Evolutionary conservation across 805 yeast species (phyloP).

Genomic region (Zygosaccharomyces lentus): DNA sequence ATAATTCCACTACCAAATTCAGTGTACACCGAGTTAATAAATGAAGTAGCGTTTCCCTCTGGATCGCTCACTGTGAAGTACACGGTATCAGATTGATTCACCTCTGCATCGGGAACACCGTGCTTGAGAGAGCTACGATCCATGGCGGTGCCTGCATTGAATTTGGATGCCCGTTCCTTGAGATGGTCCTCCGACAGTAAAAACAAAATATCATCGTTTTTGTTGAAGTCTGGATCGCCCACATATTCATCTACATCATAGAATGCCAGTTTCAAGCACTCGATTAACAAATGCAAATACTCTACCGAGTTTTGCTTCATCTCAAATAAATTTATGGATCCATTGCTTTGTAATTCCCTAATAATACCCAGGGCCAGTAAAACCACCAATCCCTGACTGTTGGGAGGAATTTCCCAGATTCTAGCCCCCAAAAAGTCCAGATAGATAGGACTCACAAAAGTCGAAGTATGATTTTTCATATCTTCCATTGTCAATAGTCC

Average conservation of each 20-base stretch:
- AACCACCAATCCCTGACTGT: slow-evolving; percentile 77
- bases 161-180: slow-evolving; percentile 45
- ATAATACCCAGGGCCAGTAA: slow-evolving; percentile 65
- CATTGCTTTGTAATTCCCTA: slow-evolving; percentile 46
- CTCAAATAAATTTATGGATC: slow-evolving; percentile 40
- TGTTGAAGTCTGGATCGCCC: slow-evolving; percentile 49
- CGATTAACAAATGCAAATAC: slow-evolving; percentile 65
- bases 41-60: slow-evolving; percentile 76
- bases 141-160: slow-evolving; percentile 39
- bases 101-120: slow-evolving; percentile 52
- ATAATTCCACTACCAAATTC: slow-evolving; percentile 68
- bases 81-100: slow-evolving; percentile 63
- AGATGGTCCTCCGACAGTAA: slow-evolving; percentile 50
- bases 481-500: slow-evolving; percentile 57
- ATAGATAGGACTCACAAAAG: slow-evolving; percentile 61
- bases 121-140: slow-evolving; percentile 41
- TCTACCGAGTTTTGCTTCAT: slow-evolving; percentile 64
- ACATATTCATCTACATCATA: slow-evolving; percentile 72
- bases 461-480: slow-evolving; percentile 51
- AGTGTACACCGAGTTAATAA: slow-evolving; percentile 69
- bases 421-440: slow-evolving; percentile 49
- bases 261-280: slow-evolving; percentile 66
- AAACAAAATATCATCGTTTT: slow-evolving; percentile 27
- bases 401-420: slow-evolving; percentile 82
- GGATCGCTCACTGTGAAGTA: slow-evolving; percentile 61